A percentile compares a stretch with the other conserved stretches of the same genome.
These are phyloP conservation scores for Excoecaria agallocha DNA, from an alignment of 345 rosid genomes.

Conservation along the genomic window DNA sequence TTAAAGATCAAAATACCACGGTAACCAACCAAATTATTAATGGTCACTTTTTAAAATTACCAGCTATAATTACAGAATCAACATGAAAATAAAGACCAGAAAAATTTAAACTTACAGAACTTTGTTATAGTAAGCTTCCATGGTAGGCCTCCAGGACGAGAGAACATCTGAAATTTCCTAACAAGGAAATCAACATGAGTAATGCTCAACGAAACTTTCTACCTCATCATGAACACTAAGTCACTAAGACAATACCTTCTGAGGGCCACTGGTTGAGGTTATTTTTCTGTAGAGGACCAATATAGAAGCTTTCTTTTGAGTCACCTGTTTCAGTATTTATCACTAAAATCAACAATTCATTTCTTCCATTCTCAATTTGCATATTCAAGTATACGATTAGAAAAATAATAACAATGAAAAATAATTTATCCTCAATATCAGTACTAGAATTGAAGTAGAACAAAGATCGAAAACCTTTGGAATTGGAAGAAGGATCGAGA, in stretches of 20 bases:
- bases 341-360: constrained; percentile 3
- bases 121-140: constrained; percentile 53
- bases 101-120: constrained; percentile 44
- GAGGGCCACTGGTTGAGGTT: constrained; percentile 71
- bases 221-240: too few relatives aligned
- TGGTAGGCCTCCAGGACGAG: constrained; percentile 60
- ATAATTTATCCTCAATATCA: not conserved
- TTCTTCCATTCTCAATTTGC: not conserved
- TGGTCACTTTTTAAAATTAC: not conserved
- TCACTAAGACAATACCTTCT: constrained; percentile 35
- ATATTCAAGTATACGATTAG: not conserved
- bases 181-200: constrained; percentile 6
- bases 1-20: not conserved
- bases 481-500: constrained; percentile 31
- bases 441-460: not conserved
- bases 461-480: constrained; percentile 36
- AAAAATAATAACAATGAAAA: not conserved
- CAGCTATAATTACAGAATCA: not conserved
- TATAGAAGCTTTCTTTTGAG: constrained; percentile 61
- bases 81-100: constrained; percentile 5
- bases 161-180: constrained; percentile 50
- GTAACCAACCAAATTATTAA: not conserved
- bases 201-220: not conserved
- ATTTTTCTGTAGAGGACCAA: constrained; percentile 54
- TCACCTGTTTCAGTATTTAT: constrained; percentile 47